Percentiles rank a stretch among this genome's conserved stretches.
Conservation (phyloP, 768 basidiomycete genomes). For the Mycena rosella region DNA sequence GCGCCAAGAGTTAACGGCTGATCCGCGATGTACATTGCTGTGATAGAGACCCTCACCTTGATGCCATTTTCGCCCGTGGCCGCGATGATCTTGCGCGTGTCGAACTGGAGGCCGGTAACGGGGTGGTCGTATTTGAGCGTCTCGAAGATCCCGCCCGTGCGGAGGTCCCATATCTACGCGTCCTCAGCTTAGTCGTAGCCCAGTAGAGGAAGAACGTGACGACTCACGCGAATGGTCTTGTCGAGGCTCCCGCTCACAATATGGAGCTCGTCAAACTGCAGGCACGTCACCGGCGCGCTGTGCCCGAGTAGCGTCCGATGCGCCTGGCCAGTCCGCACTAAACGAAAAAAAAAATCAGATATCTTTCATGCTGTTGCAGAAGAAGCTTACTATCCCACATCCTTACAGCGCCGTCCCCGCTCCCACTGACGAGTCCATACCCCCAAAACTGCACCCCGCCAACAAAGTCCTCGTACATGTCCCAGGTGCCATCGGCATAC, state of each 20-base stretch:
- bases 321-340: slow-evolving; percentile 98
- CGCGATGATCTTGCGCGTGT: slow-evolving; percentile 92
- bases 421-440: slow-evolving; percentile 96
- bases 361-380: not conserved
- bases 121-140: slow-evolving; percentile 92
- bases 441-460: slow-evolving; percentile 99
- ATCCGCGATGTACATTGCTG: too few relatives aligned
- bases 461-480: slow-evolving; percentile 97
- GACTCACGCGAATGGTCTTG: slow-evolving; percentile 86
- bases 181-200: slow-evolving; percentile 5
- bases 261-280: slow-evolving; percentile 97
- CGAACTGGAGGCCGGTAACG: slow-evolving; percentile 94
- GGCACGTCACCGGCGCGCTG: slow-evolving; percentile 91
- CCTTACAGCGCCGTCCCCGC: slow-evolving; percentile 95
- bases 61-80: slow-evolving; percentile 94
- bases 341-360: not conserved
- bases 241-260: slow-evolving; percentile 95
- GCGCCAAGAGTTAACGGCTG: too few relatives aligned
- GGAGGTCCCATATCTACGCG: slow-evolving; percentile 93
- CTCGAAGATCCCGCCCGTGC: slow-evolving; percentile 89
- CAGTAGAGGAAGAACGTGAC: not conserved
- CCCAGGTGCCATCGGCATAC: slow-evolving; percentile 91
- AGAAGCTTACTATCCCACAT: slow-evolving; percentile 98
- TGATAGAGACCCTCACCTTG: slow-evolving; percentile 65
- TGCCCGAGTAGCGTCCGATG: slow-evolving; percentile 95